Evolutionary conservation across 345 rosid species (phyloP).

Genomic region (Eutrema yunnanense): DNA sequence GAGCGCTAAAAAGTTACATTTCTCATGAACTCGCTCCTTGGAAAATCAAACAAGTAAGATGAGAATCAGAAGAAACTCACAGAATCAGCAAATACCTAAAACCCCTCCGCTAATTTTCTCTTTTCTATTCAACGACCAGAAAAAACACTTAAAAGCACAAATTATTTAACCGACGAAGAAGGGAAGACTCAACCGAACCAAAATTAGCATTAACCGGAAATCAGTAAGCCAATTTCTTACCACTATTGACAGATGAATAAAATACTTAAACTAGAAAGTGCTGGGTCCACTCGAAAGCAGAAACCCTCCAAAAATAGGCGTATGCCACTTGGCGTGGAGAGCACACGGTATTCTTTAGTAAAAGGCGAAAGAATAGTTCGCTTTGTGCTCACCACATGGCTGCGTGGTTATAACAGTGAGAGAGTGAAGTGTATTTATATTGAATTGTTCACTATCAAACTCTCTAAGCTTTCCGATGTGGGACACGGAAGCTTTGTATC

Average conservation of each 20-base stretch:
- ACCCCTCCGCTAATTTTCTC: no score
- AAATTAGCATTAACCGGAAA: background rate
- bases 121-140: background rate
- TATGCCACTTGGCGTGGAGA: conserved; percentile 24
- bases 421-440: no score
- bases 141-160: no score
- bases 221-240: background rate
- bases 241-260: no score
- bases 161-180: background rate
- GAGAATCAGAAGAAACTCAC: background rate
- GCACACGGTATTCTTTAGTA: conserved; percentile 34
- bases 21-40: no score
- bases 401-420: background rate
- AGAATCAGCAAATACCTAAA: no score
- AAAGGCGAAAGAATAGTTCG: conserved; percentile 36
- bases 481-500: no score
- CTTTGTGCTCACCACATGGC: conserved; percentile 27
- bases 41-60: background rate
- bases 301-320: background rate
- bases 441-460: no score
- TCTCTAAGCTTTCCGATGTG: no score
- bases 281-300: no score
- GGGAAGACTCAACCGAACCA: background rate
- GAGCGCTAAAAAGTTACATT: no score
- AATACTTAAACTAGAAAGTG: no score